Conservation (phyloP, 352 stramenopile genomes). For the Saprolegnia diclina region DNA sequence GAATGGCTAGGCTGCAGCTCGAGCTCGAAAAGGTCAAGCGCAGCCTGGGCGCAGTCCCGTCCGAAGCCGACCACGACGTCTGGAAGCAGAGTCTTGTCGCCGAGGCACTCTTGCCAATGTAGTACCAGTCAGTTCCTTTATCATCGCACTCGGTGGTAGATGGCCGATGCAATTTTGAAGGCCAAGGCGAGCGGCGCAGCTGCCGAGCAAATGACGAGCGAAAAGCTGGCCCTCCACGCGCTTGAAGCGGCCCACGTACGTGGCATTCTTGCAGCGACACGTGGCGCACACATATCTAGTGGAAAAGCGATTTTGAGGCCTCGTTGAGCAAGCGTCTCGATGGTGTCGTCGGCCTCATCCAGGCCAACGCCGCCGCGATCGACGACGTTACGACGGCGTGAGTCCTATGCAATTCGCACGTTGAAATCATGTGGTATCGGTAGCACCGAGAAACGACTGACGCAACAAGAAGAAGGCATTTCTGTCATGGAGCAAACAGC, state of each 20-base stretch:
- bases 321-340: constrained; percentile 14
- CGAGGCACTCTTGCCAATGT: constrained; percentile 13
- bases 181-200: not conserved
- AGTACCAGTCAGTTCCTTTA: not conserved
- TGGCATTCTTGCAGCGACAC: not conserved
- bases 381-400: constrained; percentile 7
- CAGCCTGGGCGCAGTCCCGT: constrained; percentile 1
- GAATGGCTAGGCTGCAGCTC: constrained; percentile 5
- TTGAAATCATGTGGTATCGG: not conserved
- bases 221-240: not conserved
- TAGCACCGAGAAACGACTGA: constrained; percentile 18
- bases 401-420: no score
- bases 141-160: not conserved
- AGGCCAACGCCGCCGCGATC: constrained; percentile 12
- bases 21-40: constrained; percentile 25
- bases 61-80: constrained; percentile 4
- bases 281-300: not conserved
- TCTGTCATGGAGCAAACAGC: constrained; percentile 12
- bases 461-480: constrained; percentile 16
- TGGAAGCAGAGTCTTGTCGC: constrained; percentile 9
- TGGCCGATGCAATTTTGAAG: not conserved
- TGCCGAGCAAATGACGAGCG: not conserved
- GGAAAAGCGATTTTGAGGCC: constrained; percentile 15
- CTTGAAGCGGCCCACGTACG: not conserved
- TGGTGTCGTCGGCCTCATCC: constrained; percentile 10